Percentiles rank a stretch among this genome's conserved stretches.
Conservation (phyloP, 345 rosid genomes). For the Salix caprea region DNA sequence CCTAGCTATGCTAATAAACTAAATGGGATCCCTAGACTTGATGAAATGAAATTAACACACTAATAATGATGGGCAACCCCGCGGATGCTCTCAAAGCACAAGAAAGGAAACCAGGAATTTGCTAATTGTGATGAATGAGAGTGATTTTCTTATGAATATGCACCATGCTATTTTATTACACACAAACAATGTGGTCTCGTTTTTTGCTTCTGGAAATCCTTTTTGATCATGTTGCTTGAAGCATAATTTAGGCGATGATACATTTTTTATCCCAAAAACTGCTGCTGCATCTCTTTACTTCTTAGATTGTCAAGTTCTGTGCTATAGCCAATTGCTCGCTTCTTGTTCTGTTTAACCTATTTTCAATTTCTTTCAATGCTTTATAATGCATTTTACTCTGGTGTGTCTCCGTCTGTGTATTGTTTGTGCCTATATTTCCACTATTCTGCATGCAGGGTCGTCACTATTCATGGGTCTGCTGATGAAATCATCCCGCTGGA, state of each 20-base stretch:
- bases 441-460: conserved; percentile 16
- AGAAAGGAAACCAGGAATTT: too few relatives aligned
- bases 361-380: background rate
- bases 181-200: too few relatives aligned
- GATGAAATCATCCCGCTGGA: conserved; percentile 25
- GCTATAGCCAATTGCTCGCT: background rate
- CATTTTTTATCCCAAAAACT: background rate
- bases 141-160: too few relatives aligned
- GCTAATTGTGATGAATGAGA: too few relatives aligned
- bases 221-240: background rate
- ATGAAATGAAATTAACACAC: too few relatives aligned
- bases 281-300: background rate
- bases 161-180: too few relatives aligned
- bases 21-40: too few relatives aligned
- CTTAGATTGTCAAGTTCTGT: background rate
- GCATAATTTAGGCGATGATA: background rate
- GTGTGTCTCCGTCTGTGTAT: background rate
- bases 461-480: conserved; percentile 27
- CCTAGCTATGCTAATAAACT: too few relatives aligned
- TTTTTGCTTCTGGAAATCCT: background rate
- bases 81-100: too few relatives aligned
- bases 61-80: too few relatives aligned
- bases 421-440: background rate
- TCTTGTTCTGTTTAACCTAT: background rate
- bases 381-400: background rate